phyloP scores from a whole-genome alignment of 768 basidiomycete genomes.

The Mycena epipterygia region DNA sequence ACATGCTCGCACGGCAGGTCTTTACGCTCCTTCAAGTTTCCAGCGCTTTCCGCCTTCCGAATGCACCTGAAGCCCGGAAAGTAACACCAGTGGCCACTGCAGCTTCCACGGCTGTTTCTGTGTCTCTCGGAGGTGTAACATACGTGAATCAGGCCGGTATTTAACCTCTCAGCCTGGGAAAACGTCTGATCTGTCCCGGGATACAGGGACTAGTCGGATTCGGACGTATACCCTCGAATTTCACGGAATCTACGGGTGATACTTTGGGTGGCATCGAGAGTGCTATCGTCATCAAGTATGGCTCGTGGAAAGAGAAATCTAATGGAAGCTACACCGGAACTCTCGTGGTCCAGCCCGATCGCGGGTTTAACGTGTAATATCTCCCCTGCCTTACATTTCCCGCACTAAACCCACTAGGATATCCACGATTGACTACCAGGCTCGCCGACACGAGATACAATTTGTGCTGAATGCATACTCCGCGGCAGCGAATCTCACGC shows the following conservation, averaged over 20 bases:
- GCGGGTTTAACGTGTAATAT: conserved; percentile 71
- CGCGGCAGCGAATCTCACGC: conserved; percentile 57
- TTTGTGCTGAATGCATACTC: conserved; percentile 73
- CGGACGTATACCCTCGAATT: conserved; percentile 71
- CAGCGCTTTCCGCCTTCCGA: background rate
- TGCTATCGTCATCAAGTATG: conserved; percentile 68
- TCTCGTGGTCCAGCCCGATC: conserved; percentile 68
- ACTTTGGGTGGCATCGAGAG: conserved; percentile 76
- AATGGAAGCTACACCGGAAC: conserved; percentile 63
- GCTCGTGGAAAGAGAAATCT: conserved; percentile 53
- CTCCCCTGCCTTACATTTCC: background rate
- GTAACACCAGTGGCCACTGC: conserved; percentile 1
- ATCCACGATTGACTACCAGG: conserved; percentile 70
- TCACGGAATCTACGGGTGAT: conserved; percentile 68
- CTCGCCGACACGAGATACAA: conserved; percentile 71
- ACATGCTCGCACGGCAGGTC: background rate
- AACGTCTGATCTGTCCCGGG: background rate
- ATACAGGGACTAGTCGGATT: conserved; percentile 67
- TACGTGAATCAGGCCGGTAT: conserved; percentile 28
- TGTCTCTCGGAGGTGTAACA: conserved; percentile 26
- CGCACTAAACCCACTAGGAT: conserved; percentile 51
- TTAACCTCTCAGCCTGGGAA: no score
- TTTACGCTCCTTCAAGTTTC: conserved; percentile 1
- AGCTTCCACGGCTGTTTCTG: conserved; percentile 13
- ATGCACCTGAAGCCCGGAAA: no score